phyloP scores from a whole-genome alignment of 768 basidiomycete species.

The Rhodotorula toruloides region DNA sequence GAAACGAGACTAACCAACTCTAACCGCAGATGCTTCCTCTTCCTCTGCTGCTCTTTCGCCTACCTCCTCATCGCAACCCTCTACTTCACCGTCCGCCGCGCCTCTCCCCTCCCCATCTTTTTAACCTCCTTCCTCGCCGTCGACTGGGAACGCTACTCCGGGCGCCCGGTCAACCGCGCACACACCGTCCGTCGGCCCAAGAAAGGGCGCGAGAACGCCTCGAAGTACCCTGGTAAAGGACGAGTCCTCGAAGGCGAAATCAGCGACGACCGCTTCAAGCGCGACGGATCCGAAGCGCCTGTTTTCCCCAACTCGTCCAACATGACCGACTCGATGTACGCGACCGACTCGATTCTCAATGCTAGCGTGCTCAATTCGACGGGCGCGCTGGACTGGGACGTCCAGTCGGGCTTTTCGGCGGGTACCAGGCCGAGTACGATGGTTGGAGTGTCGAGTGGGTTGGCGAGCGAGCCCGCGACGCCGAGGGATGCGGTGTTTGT shows the following conservation, averaged over 20 bases:
- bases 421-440: not conserved
- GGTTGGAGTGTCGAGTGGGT: not conserved
- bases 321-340: not conserved
- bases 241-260: not conserved
- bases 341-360: not conserved
- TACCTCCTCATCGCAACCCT: slow-evolving; percentile 24
- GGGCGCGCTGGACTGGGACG: slow-evolving; percentile 25
- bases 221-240: too few species aligned
- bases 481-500: slow-evolving; percentile 4
- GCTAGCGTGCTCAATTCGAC: not conserved
- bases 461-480: too few species aligned
- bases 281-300: not conserved
- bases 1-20: not conserved
- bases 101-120: slow-evolving; percentile 22
- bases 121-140: slow-evolving; percentile 23
- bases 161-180: slow-evolving; percentile 28
- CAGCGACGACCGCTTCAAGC: not conserved
- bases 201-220: not conserved
- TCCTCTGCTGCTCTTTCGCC: slow-evolving; percentile 18
- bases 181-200: slow-evolving; percentile 16
- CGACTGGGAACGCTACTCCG: slow-evolving; percentile 31
- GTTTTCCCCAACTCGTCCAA: too few species aligned
- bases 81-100: slow-evolving; percentile 30
- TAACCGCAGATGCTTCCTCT: slow-evolving; percentile 20
- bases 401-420: not conserved